phyloP scores from a whole-genome alignment of 1,139 yeast species.

The Hanseniaspora gamundiae region DNA sequence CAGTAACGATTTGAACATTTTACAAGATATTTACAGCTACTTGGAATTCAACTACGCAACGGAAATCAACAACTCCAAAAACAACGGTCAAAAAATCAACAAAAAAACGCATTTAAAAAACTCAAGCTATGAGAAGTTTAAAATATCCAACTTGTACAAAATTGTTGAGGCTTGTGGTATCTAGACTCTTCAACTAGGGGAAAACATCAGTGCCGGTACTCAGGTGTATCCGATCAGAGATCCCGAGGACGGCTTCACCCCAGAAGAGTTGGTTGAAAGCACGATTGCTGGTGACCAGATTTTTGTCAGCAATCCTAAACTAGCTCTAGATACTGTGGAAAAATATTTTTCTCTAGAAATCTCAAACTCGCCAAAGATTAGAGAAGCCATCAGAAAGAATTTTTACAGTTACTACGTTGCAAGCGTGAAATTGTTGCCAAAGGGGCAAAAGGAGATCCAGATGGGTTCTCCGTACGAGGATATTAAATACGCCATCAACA shows the following conservation, averaged over 20 bases:
- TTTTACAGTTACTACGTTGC: conserved; percentile 59
- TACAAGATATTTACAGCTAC: conserved; percentile 82
- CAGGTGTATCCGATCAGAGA: conserved; percentile 62
- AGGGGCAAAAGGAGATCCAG: conserved; percentile 74
- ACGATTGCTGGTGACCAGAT: conserved; percentile 35
- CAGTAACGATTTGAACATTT: conserved; percentile 41
- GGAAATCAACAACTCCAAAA: conserved; percentile 39
- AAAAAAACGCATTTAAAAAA: conserved; percentile 51
- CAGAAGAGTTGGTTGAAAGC: conserved; percentile 49
- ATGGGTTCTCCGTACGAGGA: conserved; percentile 75
- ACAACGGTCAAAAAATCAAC: conserved; percentile 3
- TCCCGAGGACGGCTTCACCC: conserved; percentile 47
- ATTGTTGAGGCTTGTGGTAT: conserved; percentile 69
- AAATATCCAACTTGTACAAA: conserved; percentile 52
- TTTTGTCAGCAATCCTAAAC: conserved; percentile 44
- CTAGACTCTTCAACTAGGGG: conserved; percentile 69
- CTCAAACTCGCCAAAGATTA: conserved; percentile 67
- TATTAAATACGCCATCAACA: conserved; percentile 79
- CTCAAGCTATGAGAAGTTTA: conserved; percentile 65
- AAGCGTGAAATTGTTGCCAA: conserved; percentile 71
- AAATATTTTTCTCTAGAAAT: conserved; percentile 70
- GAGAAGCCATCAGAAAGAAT: conserved; percentile 61
- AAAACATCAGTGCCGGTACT: conserved; percentile 61
- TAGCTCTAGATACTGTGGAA: conserved; percentile 64
- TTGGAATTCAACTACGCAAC: conserved; percentile 68